Conservation (phyloP, 2,329 filamentous ascomycete species). For the Colletotrichum sp. region DNA sequence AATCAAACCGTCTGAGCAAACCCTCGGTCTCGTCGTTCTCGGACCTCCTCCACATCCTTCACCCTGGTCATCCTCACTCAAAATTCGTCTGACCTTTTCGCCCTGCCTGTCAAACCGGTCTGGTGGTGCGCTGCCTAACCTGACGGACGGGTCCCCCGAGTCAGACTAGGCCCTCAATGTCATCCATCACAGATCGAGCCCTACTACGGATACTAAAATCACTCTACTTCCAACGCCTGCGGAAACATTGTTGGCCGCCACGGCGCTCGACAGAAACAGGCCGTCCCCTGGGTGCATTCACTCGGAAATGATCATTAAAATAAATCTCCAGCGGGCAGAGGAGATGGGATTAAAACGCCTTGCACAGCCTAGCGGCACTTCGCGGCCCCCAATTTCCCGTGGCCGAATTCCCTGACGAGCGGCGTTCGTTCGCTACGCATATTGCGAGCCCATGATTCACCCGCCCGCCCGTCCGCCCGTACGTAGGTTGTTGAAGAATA, state of each 20-base stretch:
- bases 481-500: not conserved
- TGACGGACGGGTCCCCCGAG: constrained; percentile 13
- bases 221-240: constrained; percentile 2
- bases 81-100: constrained; percentile 16
- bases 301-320: not conserved
- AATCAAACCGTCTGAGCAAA: not conserved
- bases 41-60: constrained; percentile 7
- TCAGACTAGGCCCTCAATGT: not conserved
- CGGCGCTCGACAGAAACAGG: not conserved
- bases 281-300: not conserved
- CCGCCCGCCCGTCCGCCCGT: not conserved
- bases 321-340: not conserved
- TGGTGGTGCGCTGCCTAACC: constrained; percentile 15
- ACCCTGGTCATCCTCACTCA: not conserved
- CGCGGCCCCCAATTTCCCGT: constrained; percentile 8
- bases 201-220: not conserved
- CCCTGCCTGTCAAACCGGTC: constrained; percentile 12
- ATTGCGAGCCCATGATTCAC: not conserved
- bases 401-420: not conserved
- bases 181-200: not conserved
- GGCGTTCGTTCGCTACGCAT: not conserved
- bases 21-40: not conserved
- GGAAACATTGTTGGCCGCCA: constrained; percentile 9
- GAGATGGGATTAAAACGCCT: constrained; percentile 6
- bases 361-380: not conserved